A percentile compares a stretch with the other conserved stretches of the same genome.
phyloP scores from a whole-genome alignment of 169 alveolate genomes.

The Plasmodium sp. region DNA sequence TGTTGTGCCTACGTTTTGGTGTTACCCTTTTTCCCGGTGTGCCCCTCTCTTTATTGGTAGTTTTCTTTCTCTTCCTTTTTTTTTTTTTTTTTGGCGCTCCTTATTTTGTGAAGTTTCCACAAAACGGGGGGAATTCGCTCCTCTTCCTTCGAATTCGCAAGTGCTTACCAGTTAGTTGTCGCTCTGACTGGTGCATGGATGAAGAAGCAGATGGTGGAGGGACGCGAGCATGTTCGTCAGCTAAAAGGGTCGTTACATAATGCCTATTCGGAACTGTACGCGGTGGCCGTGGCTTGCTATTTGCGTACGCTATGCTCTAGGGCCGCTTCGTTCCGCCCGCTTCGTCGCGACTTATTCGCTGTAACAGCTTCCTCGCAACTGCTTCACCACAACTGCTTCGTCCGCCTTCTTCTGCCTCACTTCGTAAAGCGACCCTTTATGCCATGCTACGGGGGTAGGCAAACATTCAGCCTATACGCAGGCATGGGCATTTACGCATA shows the following conservation, averaged over 20 bases:
- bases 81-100: background rate
- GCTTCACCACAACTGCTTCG: background rate
- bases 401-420: background rate
- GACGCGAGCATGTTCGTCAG: background rate
- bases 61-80: background rate
- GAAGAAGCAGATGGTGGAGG: background rate
- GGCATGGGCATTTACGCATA: background rate
- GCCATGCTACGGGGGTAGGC: background rate
- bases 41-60: background rate
- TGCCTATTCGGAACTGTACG: background rate
- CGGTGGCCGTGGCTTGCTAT: background rate
- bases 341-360: background rate
- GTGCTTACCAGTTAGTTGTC: background rate
- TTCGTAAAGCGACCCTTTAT: background rate
- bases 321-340: background rate
- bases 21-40: background rate
- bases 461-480: background rate
- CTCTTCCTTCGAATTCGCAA: background rate
- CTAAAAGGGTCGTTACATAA: background rate
- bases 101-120: background rate
- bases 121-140: background rate
- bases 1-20: background rate
- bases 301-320: background rate
- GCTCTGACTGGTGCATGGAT: background rate
- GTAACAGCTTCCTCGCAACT: background rate